phyloP scores from a whole-genome alignment of 2,329 filamentous ascomycete genomes.

The Aureobasidium sp. region DNA sequence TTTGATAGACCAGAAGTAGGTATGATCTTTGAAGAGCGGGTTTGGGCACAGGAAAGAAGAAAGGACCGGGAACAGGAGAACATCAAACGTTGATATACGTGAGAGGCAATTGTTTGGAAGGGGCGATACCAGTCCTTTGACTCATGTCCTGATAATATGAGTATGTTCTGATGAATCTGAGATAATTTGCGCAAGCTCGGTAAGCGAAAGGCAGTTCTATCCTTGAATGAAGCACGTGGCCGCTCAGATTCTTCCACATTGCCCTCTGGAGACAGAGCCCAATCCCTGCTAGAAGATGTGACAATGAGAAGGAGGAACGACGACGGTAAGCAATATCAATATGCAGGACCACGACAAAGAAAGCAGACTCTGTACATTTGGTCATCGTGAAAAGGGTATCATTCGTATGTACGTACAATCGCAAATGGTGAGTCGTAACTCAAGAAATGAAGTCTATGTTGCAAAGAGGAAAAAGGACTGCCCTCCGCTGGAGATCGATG shows the following conservation, averaged over 20 bases:
- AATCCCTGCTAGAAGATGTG: neutral
- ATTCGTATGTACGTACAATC: neutral
- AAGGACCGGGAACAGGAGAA: no score
- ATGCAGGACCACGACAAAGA: no score
- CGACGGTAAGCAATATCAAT: neutral
- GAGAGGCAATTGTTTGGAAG: neutral
- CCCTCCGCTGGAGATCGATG: neutral
- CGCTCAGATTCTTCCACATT: no score
- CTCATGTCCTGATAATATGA: neutral
- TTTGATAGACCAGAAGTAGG: neutral
- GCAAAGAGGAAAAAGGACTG: neutral
- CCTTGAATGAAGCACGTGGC: no score
- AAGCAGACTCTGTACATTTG: neutral
- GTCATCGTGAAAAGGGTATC: neutral
- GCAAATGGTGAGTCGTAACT: neutral
- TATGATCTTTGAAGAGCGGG: neutral
- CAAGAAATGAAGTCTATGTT: conserved; percentile 1
- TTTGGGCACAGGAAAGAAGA: neutral
- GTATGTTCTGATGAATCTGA: neutral
- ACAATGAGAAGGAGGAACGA: neutral
- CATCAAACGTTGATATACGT: neutral
- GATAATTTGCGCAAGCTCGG: neutral
- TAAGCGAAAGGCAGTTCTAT: no score
- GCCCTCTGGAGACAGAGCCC: no score
- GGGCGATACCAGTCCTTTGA: neutral